Evolutionary conservation across 2,329 filamentous ascomycete species (phyloP).

Genomic region (Botrytis porri): DNA sequence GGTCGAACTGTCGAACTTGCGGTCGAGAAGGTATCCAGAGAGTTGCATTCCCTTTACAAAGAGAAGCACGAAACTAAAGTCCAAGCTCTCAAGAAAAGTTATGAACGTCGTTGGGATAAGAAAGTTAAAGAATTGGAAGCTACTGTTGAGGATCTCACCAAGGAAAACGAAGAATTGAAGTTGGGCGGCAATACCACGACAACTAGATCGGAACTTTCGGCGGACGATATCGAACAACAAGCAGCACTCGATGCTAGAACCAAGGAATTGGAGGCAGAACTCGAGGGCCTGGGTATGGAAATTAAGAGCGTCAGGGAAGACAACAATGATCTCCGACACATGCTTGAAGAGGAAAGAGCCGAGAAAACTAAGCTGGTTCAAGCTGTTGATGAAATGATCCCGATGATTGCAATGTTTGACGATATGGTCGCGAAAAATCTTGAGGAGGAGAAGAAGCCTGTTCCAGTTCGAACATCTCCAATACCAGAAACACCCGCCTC

Average conservation of each 20-base stretch:
- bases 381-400: conserved; percentile 81
- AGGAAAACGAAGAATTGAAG: conserved; percentile 73
- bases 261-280: conserved; percentile 70
- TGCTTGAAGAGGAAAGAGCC: conserved; percentile 71
- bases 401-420: conserved; percentile 52
- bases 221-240: conserved; percentile 62
- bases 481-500: conserved; percentile 29
- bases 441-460: conserved; percentile 11
- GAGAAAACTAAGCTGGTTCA: conserved; percentile 83
- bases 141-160: conserved; percentile 64
- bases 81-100: conserved; percentile 77
- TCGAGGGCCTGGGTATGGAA: conserved; percentile 71
- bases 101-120: conserved; percentile 88
- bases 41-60: conserved; percentile 92
- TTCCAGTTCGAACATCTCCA: conserved; percentile 23
- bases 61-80: conserved; percentile 97
- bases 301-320: conserved; percentile 67
- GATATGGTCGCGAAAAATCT: conserved; percentile 36
- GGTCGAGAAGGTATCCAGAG: conserved; percentile 87
- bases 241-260: conserved; percentile 70
- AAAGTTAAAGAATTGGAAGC: conserved; percentile 74
- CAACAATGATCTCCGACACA: conserved; percentile 60
- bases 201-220: conserved; percentile 49
- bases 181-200: conserved; percentile 58
- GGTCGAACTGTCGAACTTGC: conserved; percentile 72